These are phyloP conservation scores for Otatea glauca DNA, from an alignment of 176 grass and related monocot species.

Conservation along the genomic window DNA sequence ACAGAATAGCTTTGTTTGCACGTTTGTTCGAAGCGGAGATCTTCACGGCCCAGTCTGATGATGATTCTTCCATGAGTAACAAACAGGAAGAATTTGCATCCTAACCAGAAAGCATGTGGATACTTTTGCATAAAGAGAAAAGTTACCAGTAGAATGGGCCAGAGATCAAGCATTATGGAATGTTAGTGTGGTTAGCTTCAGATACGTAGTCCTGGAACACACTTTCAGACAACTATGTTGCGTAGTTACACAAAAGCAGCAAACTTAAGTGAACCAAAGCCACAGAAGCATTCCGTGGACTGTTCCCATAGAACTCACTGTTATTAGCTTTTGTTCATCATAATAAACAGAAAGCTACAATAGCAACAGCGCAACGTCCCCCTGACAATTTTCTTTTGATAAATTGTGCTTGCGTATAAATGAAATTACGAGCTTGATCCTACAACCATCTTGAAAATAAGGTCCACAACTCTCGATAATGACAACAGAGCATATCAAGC, in stretches of 20 bases:
- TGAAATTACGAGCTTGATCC: not conserved
- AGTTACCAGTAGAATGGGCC: not conserved
- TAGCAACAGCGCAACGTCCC: not conserved
- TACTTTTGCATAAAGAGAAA: not conserved
- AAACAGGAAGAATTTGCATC: not conserved
- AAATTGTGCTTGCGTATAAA: not conserved
- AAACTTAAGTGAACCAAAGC: conserved; percentile 4
- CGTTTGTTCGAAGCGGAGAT: conserved; percentile 3
- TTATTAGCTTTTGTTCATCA: conserved; percentile 35
- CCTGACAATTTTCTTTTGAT: not conserved
- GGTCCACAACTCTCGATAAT: no score
- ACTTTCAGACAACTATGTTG: conserved; percentile 3
- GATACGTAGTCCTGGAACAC: not conserved
- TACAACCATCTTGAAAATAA: conserved; percentile 30
- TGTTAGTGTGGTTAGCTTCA: not conserved
- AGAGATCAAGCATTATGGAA: not conserved
- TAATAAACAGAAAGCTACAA: conserved; percentile 31
- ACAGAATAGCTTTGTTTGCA: conserved; percentile 12
- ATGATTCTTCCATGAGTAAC: not conserved
- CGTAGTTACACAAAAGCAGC: not conserved
- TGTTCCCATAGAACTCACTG: not conserved
- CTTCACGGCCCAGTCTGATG: not conserved
- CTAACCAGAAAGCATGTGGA: conserved; percentile 16
- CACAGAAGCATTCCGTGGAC: not conserved
- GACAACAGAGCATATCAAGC: no score